These are phyloP conservation scores for Nicotiana tabacum DNA, from an alignment of 257 asterid genomes.

Conservation along the genomic window DNA sequence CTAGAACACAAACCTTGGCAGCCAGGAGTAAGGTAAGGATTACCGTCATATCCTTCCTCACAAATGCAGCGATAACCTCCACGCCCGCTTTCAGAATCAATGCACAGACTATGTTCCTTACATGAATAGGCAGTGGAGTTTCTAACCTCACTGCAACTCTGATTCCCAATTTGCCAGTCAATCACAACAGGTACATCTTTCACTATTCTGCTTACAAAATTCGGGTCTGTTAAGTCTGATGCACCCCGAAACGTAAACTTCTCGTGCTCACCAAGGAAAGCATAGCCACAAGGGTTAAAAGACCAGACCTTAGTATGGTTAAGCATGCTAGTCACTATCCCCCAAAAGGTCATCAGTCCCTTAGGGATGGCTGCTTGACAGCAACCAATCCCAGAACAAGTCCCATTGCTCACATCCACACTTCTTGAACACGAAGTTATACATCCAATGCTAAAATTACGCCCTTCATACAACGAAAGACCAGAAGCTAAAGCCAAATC, in stretches of 20 bases:
- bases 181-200: constrained; percentile 10
- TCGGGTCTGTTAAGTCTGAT: constrained; percentile 6
- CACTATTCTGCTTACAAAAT: not conserved
- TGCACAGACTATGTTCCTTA: constrained; percentile 7
- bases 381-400: constrained; percentile 10
- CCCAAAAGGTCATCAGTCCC: not conserved
- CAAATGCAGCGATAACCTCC: constrained; percentile 18
- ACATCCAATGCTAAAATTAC: not conserved
- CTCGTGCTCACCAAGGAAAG: constrained; percentile 8
- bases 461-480: not conserved
- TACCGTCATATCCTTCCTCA: constrained; percentile 14
- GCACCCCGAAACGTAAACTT: not conserved
- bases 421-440: not conserved
- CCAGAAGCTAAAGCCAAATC: not conserved
- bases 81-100: constrained; percentile 13
- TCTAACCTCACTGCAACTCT: not conserved
- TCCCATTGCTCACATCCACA: not conserved
- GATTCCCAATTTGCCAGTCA: constrained; percentile 15
- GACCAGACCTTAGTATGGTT: constrained; percentile 8
- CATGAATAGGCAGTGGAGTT: not conserved
- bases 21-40: constrained; percentile 12
- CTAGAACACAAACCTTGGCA: constrained; percentile 6
- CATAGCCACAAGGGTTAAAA: constrained; percentile 18
- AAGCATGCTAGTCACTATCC: not conserved
- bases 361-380: constrained; percentile 12